Evolutionary conservation across 257 asterid genomes (phyloP).

Genomic region (Nicotiana tomentosiformis): DNA sequence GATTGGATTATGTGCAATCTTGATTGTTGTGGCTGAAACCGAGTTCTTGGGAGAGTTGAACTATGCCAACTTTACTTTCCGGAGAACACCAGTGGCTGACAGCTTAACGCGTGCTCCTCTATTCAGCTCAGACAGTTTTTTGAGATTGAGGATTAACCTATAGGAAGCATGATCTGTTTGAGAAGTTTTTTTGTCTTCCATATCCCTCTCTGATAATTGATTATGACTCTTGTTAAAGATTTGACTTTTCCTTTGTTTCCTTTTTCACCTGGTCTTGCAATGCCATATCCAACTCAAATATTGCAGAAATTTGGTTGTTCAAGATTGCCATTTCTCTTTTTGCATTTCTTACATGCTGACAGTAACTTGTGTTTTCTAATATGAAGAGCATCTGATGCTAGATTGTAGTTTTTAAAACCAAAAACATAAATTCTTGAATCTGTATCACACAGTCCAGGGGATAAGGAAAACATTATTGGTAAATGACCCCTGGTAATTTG

Average conservation of each 20-base stretch:
- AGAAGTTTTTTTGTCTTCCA: not conserved
- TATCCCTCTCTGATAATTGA: not conserved
- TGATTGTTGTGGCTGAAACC: not conserved
- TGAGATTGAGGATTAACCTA: not conserved
- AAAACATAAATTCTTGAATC: not conserved
- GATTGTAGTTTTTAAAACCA: not conserved
- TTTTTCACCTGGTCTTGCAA: not conserved
- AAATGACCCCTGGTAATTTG: not conserved
- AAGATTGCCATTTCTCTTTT: not conserved
- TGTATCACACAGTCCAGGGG: not conserved
- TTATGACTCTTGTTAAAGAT: not conserved
- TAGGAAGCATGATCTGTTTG: not conserved
- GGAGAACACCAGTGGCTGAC: not conserved
- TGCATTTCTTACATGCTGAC: not conserved
- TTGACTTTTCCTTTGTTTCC: not conserved
- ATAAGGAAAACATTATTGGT: not conserved
- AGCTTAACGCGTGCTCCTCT: not conserved
- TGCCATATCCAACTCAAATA: not conserved
- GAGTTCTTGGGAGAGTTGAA: not conserved
- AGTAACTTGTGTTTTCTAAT: not conserved
- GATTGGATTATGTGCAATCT: not conserved
- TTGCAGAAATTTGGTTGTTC: not conserved
- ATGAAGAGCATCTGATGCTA: not conserved
- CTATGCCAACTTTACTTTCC: not conserved
- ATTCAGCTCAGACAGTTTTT: not conserved